phyloP scores from a whole-genome alignment of 78 protist species.

The Dictyostelium firmibasis region DNA sequence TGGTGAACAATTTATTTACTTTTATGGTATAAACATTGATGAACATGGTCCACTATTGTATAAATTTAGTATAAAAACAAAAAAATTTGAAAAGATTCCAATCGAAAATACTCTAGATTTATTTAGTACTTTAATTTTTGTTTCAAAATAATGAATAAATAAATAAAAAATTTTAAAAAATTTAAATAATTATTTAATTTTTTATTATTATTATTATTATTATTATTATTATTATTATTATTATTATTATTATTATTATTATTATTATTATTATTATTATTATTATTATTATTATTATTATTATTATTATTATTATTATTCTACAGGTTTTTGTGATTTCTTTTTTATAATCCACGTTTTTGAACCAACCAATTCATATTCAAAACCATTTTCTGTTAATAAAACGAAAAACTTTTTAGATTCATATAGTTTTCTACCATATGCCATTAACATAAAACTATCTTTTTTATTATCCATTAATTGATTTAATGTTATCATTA shows the following conservation, averaged over 20 bases:
- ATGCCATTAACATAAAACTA: constrained; percentile 47
- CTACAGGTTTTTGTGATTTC: not conserved
- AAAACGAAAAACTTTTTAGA: constrained; percentile 44
- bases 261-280: too few relatives aligned
- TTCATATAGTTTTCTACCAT: constrained; percentile 26
- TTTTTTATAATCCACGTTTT: constrained; percentile 43
- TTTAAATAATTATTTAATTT: not conserved
- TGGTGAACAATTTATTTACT: constrained; percentile 50
- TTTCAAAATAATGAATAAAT: constrained; percentile 25
- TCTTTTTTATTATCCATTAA: constrained; percentile 39
- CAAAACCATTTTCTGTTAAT: constrained; percentile 29
- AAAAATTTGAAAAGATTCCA: constrained; percentile 39
- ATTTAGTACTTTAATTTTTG: constrained; percentile 34
- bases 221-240: too few relatives aligned
- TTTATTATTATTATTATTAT: too few relatives aligned
- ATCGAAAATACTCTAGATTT: constrained; percentile 9
- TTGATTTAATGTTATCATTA: constrained; percentile 32
- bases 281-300: not conserved
- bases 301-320: not conserved
- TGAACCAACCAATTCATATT: constrained; percentile 20
- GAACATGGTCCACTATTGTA: constrained; percentile 45
- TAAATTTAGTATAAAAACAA: constrained; percentile 23
- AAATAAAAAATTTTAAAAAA: not conserved
- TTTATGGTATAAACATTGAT: constrained; percentile 45
- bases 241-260: too few relatives aligned